A percentile compares a stretch with the other conserved stretches of the same genome.
These are phyloP conservation scores for Exophiala lecanii-corni DNA, from an alignment of 2,329 filamentous ascomycete species.

Conservation along the genomic window DNA sequence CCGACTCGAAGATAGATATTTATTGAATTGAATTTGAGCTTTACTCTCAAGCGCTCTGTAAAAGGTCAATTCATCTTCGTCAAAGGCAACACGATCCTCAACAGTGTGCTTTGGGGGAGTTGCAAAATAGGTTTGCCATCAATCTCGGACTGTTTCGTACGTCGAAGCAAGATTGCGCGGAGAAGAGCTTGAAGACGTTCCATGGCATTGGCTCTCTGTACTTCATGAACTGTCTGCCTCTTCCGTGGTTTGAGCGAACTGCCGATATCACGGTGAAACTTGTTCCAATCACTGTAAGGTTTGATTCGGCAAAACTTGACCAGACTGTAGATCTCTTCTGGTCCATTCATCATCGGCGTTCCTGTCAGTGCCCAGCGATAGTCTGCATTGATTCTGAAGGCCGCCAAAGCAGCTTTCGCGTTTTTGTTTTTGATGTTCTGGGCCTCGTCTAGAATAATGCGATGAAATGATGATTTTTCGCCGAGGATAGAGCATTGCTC, in stretches of 20 bases:
- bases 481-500: conserved; percentile 57
- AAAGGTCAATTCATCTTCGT: conserved; percentile 58
- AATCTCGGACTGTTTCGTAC: conserved; percentile 73
- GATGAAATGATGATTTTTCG: conserved; percentile 56
- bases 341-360: conserved; percentile 84
- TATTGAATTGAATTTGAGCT: conserved; percentile 69
- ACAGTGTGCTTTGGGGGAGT: conserved; percentile 61
- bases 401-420: conserved; percentile 58
- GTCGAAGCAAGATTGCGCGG: conserved; percentile 74
- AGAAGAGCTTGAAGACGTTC: conserved; percentile 67
- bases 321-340: conserved; percentile 72
- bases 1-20: conserved; percentile 57
- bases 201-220: conserved; percentile 53
- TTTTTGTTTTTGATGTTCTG: conserved; percentile 74
- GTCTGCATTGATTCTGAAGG: conserved; percentile 53
- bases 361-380: conserved; percentile 73
- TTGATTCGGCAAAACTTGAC: conserved; percentile 71
- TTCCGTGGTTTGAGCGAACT: conserved; percentile 45
- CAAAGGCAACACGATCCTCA: conserved; percentile 61
- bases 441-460: conserved; percentile 72
- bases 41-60: conserved; percentile 64
- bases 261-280: conserved; percentile 56
- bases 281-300: conserved; percentile 63
- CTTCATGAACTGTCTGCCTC: conserved; percentile 47
- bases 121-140: conserved; percentile 72